Percentiles rank a stretch among this genome's conserved stretches.
phyloP scores from a whole-genome alignment of 441 rosid species.

The Geranium incanum region DNA sequence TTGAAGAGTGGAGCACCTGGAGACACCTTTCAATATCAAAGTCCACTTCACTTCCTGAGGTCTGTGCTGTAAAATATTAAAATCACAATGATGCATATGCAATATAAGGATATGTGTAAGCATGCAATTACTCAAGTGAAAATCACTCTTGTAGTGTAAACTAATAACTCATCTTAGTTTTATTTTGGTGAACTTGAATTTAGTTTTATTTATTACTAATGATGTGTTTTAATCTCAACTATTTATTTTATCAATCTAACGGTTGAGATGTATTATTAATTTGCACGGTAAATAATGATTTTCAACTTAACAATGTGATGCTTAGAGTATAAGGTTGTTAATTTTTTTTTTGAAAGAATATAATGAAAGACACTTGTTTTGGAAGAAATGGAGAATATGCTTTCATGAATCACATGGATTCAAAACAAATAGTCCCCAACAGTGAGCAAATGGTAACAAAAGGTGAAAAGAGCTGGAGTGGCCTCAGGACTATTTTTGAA shows the following conservation, averaged over 20 bases:
- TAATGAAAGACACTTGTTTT: not conserved
- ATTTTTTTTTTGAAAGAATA: too few relatives aligned
- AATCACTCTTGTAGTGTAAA: not conserved
- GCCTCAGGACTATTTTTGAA: not conserved
- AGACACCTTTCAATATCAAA: slow-evolving; percentile 23
- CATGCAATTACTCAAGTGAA: not conserved
- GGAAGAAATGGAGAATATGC: not conserved
- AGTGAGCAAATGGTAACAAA: not conserved
- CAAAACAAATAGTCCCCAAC: not conserved
- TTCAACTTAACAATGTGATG: too few relatives aligned
- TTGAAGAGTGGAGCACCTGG: slow-evolving; percentile 37
- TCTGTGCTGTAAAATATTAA: slow-evolving; percentile 12
- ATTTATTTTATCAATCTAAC: too few relatives aligned
- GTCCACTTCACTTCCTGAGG: slow-evolving; percentile 27
- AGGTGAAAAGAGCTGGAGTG: slow-evolving; percentile 2
- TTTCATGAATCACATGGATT: slow-evolving; percentile 2
- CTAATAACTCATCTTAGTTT: too few relatives aligned
- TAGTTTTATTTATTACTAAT: too few relatives aligned
- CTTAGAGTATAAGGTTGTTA: too few relatives aligned
- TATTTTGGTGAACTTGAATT: too few relatives aligned
- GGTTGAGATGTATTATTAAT: too few relatives aligned
- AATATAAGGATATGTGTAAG: too few relatives aligned
- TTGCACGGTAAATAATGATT: too few relatives aligned
- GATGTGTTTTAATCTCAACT: too few relatives aligned
- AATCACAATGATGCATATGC: too few relatives aligned